Evolutionary conservation across 164 flowering plant species (phyloP).

Genomic region (Sedum album): DNA sequence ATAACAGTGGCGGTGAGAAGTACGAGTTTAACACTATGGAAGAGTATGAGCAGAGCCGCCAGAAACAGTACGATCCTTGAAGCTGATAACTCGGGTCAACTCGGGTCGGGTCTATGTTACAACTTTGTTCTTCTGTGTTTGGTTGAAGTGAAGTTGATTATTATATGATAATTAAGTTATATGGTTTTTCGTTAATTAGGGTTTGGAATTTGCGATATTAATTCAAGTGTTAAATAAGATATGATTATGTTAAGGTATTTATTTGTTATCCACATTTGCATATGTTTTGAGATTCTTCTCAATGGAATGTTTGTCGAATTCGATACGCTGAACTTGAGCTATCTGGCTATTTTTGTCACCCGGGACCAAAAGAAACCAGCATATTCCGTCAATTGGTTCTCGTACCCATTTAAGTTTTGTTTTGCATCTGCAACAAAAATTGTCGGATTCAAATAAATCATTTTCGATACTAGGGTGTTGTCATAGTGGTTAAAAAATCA

Average conservation of each 20-base stretch:
- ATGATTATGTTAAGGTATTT: background rate
- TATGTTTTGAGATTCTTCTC: background rate
- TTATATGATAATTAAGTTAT: background rate
- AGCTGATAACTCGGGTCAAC: background rate
- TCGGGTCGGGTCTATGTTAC: background rate
- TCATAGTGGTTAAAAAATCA: no score
- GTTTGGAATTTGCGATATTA: background rate
- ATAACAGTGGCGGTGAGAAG: slow-evolving; percentile 2
- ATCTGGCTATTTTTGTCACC: background rate
- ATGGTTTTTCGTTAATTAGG: background rate
- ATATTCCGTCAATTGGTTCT: background rate
- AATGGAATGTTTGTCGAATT: background rate
- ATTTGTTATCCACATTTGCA: background rate
- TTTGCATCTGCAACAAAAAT: background rate
- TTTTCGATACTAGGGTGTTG: no score
- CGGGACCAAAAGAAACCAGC: background rate
- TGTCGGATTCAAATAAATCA: background rate
- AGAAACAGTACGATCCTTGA: slow-evolving; percentile 7
- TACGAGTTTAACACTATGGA: slow-evolving; percentile 9
- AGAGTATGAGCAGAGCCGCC: slow-evolving; percentile 5
- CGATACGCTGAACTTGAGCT: background rate
- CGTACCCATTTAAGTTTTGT: background rate
- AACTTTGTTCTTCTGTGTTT: background rate
- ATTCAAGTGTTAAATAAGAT: background rate
- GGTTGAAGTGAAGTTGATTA: background rate